Evolutionary conservation across 2,329 filamentous ascomycete species (phyloP).

Genomic region (Diaporthe caulivora): DNA sequence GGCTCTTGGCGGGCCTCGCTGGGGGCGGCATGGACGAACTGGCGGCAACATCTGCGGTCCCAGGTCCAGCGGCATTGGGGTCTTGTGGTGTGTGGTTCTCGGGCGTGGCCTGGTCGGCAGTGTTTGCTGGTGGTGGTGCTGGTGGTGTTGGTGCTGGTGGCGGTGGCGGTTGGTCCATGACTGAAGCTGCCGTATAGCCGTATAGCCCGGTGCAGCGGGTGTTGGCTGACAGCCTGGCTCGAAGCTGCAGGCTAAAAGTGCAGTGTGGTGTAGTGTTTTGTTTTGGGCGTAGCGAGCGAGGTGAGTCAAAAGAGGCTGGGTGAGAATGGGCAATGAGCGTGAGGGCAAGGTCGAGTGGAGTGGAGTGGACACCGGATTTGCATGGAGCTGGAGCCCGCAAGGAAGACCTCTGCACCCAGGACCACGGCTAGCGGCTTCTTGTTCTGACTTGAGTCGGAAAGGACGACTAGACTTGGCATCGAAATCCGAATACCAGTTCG

Average conservation of each 20-base stretch:
- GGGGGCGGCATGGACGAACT: constrained; percentile 74
- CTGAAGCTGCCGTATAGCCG: background rate
- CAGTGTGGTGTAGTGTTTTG: background rate
- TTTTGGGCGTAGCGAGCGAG: background rate
- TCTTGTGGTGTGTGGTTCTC: constrained; percentile 11
- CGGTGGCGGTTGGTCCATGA: constrained; percentile 34
- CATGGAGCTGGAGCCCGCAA: constrained; percentile 15
- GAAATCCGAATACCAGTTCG: background rate
- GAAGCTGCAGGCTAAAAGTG: background rate
- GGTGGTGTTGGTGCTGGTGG: constrained; percentile 20
- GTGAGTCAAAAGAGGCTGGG: background rate
- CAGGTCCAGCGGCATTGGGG: constrained; percentile 60
- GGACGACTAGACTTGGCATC: background rate
- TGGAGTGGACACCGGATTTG: constrained; percentile 15
- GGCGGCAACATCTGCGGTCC: constrained; percentile 69
- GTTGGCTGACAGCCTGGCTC: background rate
- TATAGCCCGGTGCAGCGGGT: background rate
- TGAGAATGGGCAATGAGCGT: background rate
- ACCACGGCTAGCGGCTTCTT: constrained; percentile 9
- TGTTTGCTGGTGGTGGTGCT: constrained; percentile 29
- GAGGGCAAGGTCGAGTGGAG: constrained; percentile 1
- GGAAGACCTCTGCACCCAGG: background rate
- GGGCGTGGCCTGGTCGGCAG: background rate
- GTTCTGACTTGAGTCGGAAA: background rate
- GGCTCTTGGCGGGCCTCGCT: constrained; percentile 55